Base-by-base conservation (phyloP, 768 basidiomycete genomes). In the Russula dissimulans region DNA sequence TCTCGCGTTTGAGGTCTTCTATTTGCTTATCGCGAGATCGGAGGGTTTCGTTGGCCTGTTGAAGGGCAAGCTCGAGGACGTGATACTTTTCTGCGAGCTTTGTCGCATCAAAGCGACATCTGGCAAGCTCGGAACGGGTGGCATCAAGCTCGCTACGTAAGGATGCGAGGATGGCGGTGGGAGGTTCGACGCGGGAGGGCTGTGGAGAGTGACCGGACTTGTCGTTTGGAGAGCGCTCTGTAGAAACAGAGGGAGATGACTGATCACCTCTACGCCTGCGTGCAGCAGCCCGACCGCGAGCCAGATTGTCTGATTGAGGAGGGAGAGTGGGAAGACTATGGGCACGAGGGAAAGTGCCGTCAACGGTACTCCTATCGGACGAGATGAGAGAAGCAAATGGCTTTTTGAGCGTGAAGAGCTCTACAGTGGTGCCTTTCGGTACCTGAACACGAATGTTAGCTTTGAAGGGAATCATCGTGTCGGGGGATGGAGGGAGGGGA, bases 81-180 rank as follows among this genome's bases (percentile, higher is more conserved):
- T 76, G 80, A 71, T 81, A 85, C 15, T 81, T 78, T 63, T 88
- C 87, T 56, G 85, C 79, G 38, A 85, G 72, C 49, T 78, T 80
- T 32, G 77, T 71, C 22, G 81, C 74, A 52, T 86, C 82, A 57
- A 75, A 71, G 62, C 79, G 78, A 76, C 60, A 78, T 79, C 52
- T 79, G 75, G 39, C 84, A 77, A 58, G 84, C 81, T 61, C 77
- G 73, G 69, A 79, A 82, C 56, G 59, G 50, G 79, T 75, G 57
- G 74, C 70, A 69, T 84, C 84, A 60, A 82, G 74, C 67, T 84
- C 81, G 67, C 84, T 78, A 65, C 80, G 78, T 77, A 82, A 76
- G 64, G 73, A 71, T 57, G 71, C 47, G 38, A 58, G 43, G 46
- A 59, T 44, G 14, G 59, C 59, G 42, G 54, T 56, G 26, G 65